A percentile compares a stretch with the other conserved stretches of the same genome.
Evolutionary conservation across 1,139 yeast species (phyloP).

Genomic region (Waltiozyma sp.): DNA sequence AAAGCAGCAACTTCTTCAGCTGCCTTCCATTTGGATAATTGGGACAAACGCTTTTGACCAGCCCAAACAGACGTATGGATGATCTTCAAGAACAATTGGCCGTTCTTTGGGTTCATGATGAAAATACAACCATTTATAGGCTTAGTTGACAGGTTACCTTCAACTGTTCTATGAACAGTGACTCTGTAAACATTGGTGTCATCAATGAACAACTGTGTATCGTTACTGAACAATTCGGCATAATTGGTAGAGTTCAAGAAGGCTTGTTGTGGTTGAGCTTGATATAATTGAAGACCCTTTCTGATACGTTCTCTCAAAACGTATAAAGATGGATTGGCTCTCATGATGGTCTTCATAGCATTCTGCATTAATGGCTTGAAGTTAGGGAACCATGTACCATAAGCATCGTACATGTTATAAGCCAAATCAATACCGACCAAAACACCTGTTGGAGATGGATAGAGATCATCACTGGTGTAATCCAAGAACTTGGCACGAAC

Average conservation of each 20-base stretch:
- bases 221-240: constrained; percentile 80
- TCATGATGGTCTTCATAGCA: constrained; percentile 92
- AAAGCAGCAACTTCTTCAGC: constrained; percentile 96
- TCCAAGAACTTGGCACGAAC: constrained; percentile 89
- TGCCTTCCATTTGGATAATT: constrained; percentile 94
- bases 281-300: constrained; percentile 87
- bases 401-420: constrained; percentile 90
- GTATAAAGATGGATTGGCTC: constrained; percentile 85
- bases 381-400: constrained; percentile 97
- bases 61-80: constrained; percentile 96
- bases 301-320: constrained; percentile 89
- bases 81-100: constrained; percentile 78
- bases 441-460: constrained; percentile 91
- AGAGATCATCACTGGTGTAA: constrained; percentile 80
- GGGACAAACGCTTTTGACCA: constrained; percentile 91
- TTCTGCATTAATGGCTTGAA: constrained; percentile 80
- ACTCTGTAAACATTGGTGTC: constrained; percentile 92
- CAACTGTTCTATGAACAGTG: constrained; percentile 85
- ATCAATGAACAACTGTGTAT: constrained; percentile 76
- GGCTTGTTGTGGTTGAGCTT: constrained; percentile 89
- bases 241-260: constrained; percentile 82
- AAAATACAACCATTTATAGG: constrained; percentile 92
- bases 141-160: constrained; percentile 86
- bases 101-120: constrained; percentile 80
- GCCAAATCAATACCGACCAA: constrained; percentile 89